A percentile compares a stretch with the other conserved stretches of the same genome.
Evolutionary conservation across 2,329 filamentous ascomycete species (phyloP).

Genomic region (Venturia aucupariae): DNA sequence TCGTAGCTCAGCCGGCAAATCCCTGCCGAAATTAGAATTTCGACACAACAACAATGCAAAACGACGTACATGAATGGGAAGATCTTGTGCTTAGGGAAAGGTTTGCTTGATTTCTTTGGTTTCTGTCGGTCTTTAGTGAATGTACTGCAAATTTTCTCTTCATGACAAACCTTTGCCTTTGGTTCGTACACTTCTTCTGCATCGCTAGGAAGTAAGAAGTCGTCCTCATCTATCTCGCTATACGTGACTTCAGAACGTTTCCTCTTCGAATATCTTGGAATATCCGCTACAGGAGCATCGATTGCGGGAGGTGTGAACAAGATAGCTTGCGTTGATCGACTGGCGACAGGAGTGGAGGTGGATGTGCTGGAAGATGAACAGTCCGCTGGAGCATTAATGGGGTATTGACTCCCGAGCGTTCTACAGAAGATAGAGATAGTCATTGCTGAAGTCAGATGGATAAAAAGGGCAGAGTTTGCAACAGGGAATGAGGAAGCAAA

Average conservation of each 20-base stretch:
- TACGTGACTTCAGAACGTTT: slow-evolving; percentile 7
- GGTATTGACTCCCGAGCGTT: background rate
- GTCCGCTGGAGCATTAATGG: background rate
- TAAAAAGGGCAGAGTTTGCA: background rate
- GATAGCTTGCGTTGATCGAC: background rate
- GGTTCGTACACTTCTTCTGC: slow-evolving; percentile 1
- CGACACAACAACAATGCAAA: no score
- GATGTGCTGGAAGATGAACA: background rate
- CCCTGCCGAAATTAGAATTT: background rate
- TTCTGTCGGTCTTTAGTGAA: background rate
- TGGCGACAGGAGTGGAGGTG: background rate
- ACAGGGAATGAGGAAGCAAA: background rate
- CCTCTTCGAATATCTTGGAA: slow-evolving; percentile 7
- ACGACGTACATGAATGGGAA: slow-evolving; percentile 11
- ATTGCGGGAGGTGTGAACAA: background rate
- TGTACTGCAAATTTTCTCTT: background rate
- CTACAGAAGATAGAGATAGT: background rate
- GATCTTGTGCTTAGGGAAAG: slow-evolving; percentile 11
- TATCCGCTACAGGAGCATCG: background rate
- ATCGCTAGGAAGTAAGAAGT: background rate
- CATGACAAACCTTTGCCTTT: background rate
- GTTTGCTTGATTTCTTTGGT: background rate
- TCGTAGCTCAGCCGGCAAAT: slow-evolving; percentile 13
- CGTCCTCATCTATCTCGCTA: background rate
- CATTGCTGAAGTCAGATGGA: background rate